These are phyloP conservation scores for Pythium phragmitis DNA, from an alignment of 352 stramenopile genomes.

Conservation along the genomic window DNA sequence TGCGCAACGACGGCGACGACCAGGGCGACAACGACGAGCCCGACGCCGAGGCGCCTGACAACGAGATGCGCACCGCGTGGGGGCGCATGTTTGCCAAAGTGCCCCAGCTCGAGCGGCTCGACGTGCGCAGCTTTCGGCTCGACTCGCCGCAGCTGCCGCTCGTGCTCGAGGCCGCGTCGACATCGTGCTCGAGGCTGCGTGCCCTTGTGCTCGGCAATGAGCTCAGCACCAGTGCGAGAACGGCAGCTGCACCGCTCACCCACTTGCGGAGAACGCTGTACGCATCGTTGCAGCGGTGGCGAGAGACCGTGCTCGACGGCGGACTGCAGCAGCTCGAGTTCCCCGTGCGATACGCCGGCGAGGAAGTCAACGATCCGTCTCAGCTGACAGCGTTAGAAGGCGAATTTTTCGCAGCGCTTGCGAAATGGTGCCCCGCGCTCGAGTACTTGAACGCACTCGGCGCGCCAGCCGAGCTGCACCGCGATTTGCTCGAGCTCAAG, in stretches of 20 bases:
- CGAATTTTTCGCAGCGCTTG: conserved; percentile 14
- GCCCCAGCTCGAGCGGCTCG: conserved; percentile 23
- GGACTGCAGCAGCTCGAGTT: conserved; percentile 23
- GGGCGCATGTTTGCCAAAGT: conserved; percentile 12
- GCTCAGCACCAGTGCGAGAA: not conserved
- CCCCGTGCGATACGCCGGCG: conserved; percentile 3
- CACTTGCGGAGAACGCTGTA: conserved; percentile 1
- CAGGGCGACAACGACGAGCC: conserved; percentile 1
- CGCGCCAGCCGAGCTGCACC: not conserved
- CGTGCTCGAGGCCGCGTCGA: conserved; percentile 14
- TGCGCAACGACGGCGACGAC: not conserved
- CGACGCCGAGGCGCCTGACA: conserved; percentile 8
- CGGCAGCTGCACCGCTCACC: not conserved
- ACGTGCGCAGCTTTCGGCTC: conserved; percentile 11
- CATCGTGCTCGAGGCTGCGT: not conserved
- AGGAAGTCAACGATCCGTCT: not conserved
- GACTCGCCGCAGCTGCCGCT: conserved; percentile 11
- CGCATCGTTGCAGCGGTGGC: conserved; percentile 7
- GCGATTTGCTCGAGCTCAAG: not conserved
- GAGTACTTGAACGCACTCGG: conserved; percentile 17
- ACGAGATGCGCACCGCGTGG: conserved; percentile 10
- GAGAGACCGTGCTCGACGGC: not conserved
- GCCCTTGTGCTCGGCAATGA: conserved; percentile 10
- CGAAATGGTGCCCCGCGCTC: conserved; percentile 12
- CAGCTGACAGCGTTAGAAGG: conserved; percentile 2